Evolutionary conservation across 208 protist species (phyloP), one percentile per base, ranked within the genome.

Genomic region (Crithidia expoeki): DNA sequence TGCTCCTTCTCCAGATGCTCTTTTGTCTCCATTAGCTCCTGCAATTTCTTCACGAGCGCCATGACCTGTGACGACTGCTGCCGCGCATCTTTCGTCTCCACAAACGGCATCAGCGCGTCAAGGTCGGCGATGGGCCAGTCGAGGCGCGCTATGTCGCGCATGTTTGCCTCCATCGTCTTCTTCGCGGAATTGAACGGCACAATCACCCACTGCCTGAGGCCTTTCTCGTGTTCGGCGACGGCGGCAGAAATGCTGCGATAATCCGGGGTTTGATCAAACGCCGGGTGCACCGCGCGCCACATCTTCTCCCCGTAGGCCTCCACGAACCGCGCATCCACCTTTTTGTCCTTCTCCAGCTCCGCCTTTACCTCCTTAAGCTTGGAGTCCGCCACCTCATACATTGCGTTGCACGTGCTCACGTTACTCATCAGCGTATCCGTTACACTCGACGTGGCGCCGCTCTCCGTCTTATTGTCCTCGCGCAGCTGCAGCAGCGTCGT

Each of bases 51-150:
- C 40, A 90, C 77, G 0, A 86, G 63, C 32, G 72, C 59, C 72
- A 84, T 66, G 27, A 93, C 82, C 66, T 86, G 86, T 59, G 50
- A 47, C 28, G 79, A 83, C 78, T 89, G 81, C 66, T 90, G 66
- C 21, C 78, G 74, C 12, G 82, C 79, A 60, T 89, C 88, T 62
- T 87, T 86, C 17, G 82, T 87, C 33, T 89, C 77, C 28, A 82
- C 72, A 76, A 89, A 94, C 0, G 92, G 92, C 86, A 96, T 93
- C 30, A 96, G 80, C 19, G 83, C 81, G 57, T 96, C 89, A 27
- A 96, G 55, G 55, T 96, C 92, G 7, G 10, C 42, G 58, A 91
- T 87, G 9, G 82, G 63, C 83, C 82, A 93, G 68, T 91, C 86
- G 14, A 96, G 71, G 14, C 88, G 84, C 4, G 86, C 80, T 17